Conservation (phyloP, 441 rosid genomes). For the Croton setiger region DNA sequence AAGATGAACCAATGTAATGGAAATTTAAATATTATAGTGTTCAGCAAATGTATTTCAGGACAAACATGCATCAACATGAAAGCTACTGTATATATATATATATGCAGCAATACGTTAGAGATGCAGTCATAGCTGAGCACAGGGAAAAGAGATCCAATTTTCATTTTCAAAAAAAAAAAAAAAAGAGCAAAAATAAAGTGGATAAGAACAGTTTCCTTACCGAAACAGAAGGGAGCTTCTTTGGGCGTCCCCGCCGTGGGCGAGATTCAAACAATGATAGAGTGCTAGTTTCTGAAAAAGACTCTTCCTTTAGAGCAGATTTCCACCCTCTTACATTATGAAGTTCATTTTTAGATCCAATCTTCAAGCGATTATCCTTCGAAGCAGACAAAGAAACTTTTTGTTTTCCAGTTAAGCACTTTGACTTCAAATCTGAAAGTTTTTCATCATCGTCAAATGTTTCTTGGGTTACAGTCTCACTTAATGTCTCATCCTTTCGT, state of each 20-base stretch:
- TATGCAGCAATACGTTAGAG: too few species aligned
- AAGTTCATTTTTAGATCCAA: slow-evolving; percentile 30
- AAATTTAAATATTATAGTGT: background rate
- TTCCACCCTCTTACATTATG: slow-evolving; percentile 17
- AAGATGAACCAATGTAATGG: background rate
- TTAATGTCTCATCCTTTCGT: slow-evolving; percentile 14
- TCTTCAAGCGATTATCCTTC: slow-evolving; percentile 29
- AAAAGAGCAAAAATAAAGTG: background rate
- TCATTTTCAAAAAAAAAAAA: slow-evolving; percentile 3
- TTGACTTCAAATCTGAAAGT: slow-evolving; percentile 31
- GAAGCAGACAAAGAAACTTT: slow-evolving; percentile 24
- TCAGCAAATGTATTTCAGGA: too few species aligned
- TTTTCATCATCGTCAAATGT: slow-evolving; percentile 35
- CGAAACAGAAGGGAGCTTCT: slow-evolving; percentile 32
- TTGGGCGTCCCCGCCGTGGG: slow-evolving; percentile 36
- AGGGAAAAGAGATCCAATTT: background rate
- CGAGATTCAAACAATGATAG: slow-evolving; percentile 34
- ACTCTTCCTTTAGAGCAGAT: slow-evolving; percentile 26
- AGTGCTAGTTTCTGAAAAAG: slow-evolving; percentile 24
- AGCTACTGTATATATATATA: background rate
- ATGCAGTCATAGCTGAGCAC: background rate
- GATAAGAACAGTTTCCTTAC: slow-evolving; percentile 32
- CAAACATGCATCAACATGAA: background rate
- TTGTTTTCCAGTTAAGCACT: slow-evolving; percentile 18
- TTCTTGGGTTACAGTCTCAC: slow-evolving; percentile 15